Percentiles rank a stretch among this genome's conserved stretches.
phyloP scores from a whole-genome alignment of 2,329 filamentous ascomycete genomes.

The Phyllosticta capitalensis region DNA sequence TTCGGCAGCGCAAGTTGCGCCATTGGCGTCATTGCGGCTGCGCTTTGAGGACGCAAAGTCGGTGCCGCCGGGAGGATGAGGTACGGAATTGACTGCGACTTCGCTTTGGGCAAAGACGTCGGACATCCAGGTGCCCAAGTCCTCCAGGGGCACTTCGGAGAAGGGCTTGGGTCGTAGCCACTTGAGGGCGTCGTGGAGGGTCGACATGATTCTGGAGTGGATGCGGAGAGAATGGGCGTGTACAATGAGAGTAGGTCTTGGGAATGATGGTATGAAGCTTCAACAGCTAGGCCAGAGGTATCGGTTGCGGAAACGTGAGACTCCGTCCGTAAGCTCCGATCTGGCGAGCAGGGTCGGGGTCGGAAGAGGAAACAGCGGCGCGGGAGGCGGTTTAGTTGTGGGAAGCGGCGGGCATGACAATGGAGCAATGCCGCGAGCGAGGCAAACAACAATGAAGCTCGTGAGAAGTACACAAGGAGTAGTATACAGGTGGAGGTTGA shows the following conservation, averaged over 20 bases:
- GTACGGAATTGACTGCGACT: constrained; percentile 67
- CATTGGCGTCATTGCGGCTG: constrained; percentile 48
- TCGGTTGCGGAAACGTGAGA: background rate
- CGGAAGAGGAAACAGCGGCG: constrained; percentile 1
- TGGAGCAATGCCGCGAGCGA: background rate
- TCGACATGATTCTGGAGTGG: constrained; percentile 2
- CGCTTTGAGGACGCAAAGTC: constrained; percentile 40
- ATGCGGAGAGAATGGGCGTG: background rate
- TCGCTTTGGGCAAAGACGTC: constrained; percentile 48
- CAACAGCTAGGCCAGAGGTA: background rate
- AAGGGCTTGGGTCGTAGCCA: constrained; percentile 36
- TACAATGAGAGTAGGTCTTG: background rate
- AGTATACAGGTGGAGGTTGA: background rate
- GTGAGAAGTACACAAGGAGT: background rate
- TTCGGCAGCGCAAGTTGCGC: constrained; percentile 41
- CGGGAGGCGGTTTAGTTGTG: background rate
- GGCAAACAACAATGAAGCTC: background rate
- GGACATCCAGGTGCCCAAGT: constrained; percentile 31
- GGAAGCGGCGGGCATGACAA: background rate
- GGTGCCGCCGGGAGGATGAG: constrained; percentile 43
- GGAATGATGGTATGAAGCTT: background rate
- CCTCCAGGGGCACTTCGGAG: constrained; percentile 34
- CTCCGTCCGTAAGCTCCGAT: constrained; percentile 9
- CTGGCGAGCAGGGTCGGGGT: background rate
- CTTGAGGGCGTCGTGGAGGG: constrained; percentile 37